phyloP scores from a whole-genome alignment of 2,329 filamentous ascomycete species.

The Aspergillus neoniger region DNA sequence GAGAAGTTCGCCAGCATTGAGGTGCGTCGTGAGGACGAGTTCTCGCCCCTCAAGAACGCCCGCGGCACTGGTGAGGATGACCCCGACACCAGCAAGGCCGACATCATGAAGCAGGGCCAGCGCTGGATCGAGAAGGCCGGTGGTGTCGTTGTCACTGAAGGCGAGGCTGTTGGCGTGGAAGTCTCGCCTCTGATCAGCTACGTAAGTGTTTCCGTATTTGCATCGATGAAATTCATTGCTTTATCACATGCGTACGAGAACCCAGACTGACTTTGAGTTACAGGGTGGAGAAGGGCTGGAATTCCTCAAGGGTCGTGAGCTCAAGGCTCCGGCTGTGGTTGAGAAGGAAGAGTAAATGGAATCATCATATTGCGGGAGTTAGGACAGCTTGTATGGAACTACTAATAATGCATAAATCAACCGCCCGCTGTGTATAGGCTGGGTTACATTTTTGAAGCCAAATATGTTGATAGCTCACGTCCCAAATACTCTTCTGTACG shows the following conservation, averaged over 20 bases:
- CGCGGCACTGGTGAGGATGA: constrained; percentile 86
- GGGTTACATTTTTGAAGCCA: neutral
- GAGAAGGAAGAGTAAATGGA: constrained; percentile 55
- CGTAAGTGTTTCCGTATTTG: constrained; percentile 60
- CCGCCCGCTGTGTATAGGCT: neutral
- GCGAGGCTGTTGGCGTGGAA: constrained; percentile 70
- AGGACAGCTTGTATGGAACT: neutral
- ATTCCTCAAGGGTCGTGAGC: constrained; percentile 60
- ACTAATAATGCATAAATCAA: constrained; percentile 3
- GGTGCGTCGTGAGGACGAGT: constrained; percentile 95
- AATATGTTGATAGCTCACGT: neutral
- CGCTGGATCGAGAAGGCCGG: constrained; percentile 83
- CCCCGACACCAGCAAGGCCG: constrained; percentile 84
- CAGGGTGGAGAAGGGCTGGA: constrained; percentile 65
- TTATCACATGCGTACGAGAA: neutral
- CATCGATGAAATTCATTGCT: neutral
- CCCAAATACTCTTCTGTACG: neutral
- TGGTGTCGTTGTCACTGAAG: constrained; percentile 69
- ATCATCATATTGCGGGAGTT: constrained; percentile 1
- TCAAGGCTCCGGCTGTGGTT: constrained; percentile 66
- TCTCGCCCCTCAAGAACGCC: constrained; percentile 94
- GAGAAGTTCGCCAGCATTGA: constrained; percentile 94
- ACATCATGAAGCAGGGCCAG: constrained; percentile 87
- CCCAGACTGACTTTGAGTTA: constrained; percentile 11
- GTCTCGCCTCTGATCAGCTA: constrained; percentile 94